phyloP scores from a whole-genome alignment of 1,139 yeast genomes.

The Suhomyces taliae region DNA sequence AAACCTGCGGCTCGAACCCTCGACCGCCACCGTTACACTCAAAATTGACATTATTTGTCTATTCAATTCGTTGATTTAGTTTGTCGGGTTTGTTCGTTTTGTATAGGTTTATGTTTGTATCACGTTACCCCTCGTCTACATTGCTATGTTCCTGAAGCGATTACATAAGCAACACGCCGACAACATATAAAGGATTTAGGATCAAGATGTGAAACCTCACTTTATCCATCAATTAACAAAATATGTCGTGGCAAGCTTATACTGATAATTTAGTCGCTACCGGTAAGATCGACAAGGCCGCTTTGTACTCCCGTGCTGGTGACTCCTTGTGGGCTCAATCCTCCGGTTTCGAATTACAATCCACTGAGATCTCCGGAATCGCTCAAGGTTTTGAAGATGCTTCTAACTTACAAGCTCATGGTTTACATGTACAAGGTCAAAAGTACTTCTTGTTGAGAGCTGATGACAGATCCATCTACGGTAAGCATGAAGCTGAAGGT shows the following conservation, averaged over 20 bases:
- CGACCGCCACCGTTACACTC: too few species aligned
- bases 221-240: background rate
- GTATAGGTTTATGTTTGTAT: background rate
- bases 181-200: constrained; percentile 4
- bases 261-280: constrained; percentile 88
- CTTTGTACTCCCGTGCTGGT: constrained; percentile 91
- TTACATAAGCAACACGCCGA: constrained; percentile 7
- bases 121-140: constrained; percentile 5
- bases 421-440: constrained; percentile 80
- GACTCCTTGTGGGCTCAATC: constrained; percentile 94
- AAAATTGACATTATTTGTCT: too few species aligned
- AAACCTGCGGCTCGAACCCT: too few species aligned
- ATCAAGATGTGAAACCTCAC: constrained; percentile 1
- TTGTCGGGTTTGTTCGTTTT: too few species aligned
- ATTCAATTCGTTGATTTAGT: too few species aligned
- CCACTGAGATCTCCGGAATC: constrained; percentile 69
- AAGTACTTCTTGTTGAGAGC: constrained; percentile 89
- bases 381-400: constrained; percentile 84
- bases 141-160: constrained; percentile 2
- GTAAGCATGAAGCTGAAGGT: constrained; percentile 87
- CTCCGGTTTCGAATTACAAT: constrained; percentile 64
- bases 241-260: constrained; percentile 68
- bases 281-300: constrained; percentile 87
- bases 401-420: constrained; percentile 73
- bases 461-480: constrained; percentile 91